Evolutionary conservation across 163 green algal genomes (phyloP).

Genomic region (Scenedesmus sp.): DNA sequence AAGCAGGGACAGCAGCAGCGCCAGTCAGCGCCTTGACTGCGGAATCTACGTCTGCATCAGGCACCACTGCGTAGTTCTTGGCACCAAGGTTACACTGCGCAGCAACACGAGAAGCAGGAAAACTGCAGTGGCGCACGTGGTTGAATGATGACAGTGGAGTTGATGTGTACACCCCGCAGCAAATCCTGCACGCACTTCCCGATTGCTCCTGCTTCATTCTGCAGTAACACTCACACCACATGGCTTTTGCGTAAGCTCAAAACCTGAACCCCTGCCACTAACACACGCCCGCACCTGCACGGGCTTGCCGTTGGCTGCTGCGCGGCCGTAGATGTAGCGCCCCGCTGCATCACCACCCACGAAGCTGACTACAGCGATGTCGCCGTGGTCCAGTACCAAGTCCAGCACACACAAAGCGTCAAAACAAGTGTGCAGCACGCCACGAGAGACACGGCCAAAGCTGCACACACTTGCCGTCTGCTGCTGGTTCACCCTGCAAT

Average conservation of each 20-base stretch:
- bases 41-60: slow-evolving; percentile 71
- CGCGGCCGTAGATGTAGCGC: slow-evolving; percentile 90
- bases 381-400: slow-evolving; percentile 90
- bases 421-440: too few species aligned
- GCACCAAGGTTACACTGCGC: slow-evolving; percentile 90
- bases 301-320: slow-evolving; percentile 87
- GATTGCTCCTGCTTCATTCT: too few species aligned
- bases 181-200: too few species aligned
- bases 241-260: too few species aligned
- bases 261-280: too few species aligned
- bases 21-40: background rate
- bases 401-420: slow-evolving; percentile 82
- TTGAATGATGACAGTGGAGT: background rate
- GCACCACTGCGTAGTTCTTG: slow-evolving; percentile 98
- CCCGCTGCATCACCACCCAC: slow-evolving; percentile 89
- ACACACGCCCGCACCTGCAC: slow-evolving; percentile 80
- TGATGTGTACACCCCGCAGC: too few species aligned
- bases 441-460: too few species aligned
- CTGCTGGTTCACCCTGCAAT: too few species aligned
- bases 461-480: background rate
- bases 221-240: background rate
- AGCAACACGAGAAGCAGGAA: too few species aligned
- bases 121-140: too few species aligned
- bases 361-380: slow-evolving; percentile 95
- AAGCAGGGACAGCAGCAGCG: background rate